Evolutionary conservation across 495 filamentous ascomycete genomes (phyloP).

Genomic region (Neurospora sp.): DNA sequence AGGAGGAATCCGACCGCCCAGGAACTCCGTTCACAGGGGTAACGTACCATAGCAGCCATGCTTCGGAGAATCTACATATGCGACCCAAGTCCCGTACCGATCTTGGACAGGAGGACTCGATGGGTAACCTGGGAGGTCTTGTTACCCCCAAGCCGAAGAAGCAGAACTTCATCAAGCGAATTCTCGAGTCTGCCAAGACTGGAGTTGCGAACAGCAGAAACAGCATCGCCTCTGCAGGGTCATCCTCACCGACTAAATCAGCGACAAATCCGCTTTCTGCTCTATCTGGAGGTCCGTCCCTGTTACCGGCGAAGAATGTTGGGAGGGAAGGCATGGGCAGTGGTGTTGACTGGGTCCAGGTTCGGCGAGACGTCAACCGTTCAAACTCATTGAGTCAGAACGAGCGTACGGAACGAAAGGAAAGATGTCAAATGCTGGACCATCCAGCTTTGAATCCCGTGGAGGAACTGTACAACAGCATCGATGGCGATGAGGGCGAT

Average conservation of each 20-base stretch:
- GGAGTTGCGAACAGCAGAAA: conserved; percentile 82
- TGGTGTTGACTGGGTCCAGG: conserved; percentile 85
- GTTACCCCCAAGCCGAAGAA: conserved; percentile 85
- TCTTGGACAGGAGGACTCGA: conserved; percentile 34
- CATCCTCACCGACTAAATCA: conserved; percentile 5
- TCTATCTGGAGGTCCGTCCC: conserved; percentile 2
- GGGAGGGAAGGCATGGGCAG: conserved; percentile 55
- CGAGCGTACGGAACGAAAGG: conserved; percentile 75
- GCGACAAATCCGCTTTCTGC: not conserved
- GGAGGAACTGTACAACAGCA: conserved; percentile 72
- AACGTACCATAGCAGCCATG: conserved; percentile 78
- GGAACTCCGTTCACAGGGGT: conserved; percentile 66
- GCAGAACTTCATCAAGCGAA: conserved; percentile 91
- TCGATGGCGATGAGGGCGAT: conserved; percentile 83
- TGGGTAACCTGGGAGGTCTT: conserved; percentile 54
- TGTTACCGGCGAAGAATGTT: conserved; percentile 41
- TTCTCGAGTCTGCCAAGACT: conserved; percentile 89
- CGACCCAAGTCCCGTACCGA: conserved; percentile 38
- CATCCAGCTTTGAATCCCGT: conserved; percentile 79
- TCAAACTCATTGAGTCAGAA: conserved; percentile 86
- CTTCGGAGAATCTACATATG: conserved; percentile 39
- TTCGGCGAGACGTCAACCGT: conserved; percentile 87
- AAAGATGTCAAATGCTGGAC: conserved; percentile 91
- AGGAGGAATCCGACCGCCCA: conserved; percentile 47
- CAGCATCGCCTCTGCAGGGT: conserved; percentile 61